Conservation (phyloP, 305 asterid genomes). For the Fraxinus floribunda region DNA sequence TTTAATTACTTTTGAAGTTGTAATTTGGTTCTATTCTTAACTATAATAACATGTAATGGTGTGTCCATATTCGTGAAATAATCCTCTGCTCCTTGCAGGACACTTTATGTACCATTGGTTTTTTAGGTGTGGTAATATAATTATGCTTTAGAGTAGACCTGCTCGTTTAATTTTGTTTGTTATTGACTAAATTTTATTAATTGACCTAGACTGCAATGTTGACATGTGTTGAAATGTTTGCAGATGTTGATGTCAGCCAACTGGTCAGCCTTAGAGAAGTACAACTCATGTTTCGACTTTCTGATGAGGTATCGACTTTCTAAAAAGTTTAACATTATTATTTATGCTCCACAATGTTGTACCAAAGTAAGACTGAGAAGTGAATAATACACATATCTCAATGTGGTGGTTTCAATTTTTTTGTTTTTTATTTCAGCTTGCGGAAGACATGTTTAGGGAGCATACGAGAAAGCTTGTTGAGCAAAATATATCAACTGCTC, state of each 20-base stretch:
- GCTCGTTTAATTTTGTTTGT: conserved; percentile 7
- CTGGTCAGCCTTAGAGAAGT: conserved; percentile 88
- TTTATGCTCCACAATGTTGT: conserved; percentile 9
- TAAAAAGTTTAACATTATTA: conserved; percentile 8
- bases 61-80: not conserved
- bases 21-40: not conserved
- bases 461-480: conserved; percentile 86
- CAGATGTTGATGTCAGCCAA: conserved; percentile 71
- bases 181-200: conserved; percentile 10
- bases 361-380: conserved; percentile 10
- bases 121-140: not conserved
- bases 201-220: conserved; percentile 20
- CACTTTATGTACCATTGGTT: not conserved
- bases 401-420: conserved; percentile 16
- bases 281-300: conserved; percentile 70
- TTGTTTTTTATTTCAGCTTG: conserved; percentile 57
- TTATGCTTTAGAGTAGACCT: not conserved
- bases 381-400: conserved; percentile 17
- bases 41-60: not conserved
- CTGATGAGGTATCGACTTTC: conserved; percentile 77
- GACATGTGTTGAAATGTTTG: conserved; percentile 29
- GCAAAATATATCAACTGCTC: conserved; percentile 68
- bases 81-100: not conserved
- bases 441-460: conserved; percentile 88
- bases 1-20: not conserved